Base-by-base conservation (phyloP, 108 stramenopile species). In the Parietichytrium sp. region DNA sequence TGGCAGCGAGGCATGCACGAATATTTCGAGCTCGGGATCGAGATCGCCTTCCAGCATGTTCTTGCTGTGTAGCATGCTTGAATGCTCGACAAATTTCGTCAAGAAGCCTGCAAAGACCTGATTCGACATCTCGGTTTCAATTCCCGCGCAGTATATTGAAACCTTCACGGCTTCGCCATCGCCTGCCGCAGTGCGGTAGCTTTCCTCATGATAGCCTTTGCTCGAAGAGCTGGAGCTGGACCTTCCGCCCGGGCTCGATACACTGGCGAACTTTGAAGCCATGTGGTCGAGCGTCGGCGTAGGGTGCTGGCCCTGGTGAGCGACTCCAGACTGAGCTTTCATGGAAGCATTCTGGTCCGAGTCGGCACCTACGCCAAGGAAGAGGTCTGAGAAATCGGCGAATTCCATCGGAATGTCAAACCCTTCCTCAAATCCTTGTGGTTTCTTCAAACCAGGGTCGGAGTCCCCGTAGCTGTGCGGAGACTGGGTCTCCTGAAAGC, bases 41-140 rank as follows among this genome's bases (percentile, higher is more conserved):
- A 72, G 36, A 25, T 72, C 61, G 10, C 3, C 61, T 6, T 33
- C 45, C 1, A 72, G 61, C 61, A 72, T 72, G 20, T 38, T 72
- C 16, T 42, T 33, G 23, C 45, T 72, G 2, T 72, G 29, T 42
- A 72, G 20, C 16, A 72, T 33, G 0, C 36, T 72, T 0, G 61
- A 33, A n/a, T 72, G 61, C 33, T 72, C 20, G 10, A 72, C 61
- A 2, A 72, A 72, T 2, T 72, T 72, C 0, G 61, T 45, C 61
- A 72, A 45, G 25, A 72, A 72, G 61, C 61, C 61, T 72, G 61
- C 61, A 72, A 72, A 72, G 42, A 45, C 38, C 42, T 72, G 38
- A 25, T 72, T 72, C 42, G 61, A 42, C 20, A 72, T n/a, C 1
- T n/a, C n/a, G n/a, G n/a, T n/a, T n/a, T n/a, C n/a, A n/a, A n/a